Conservation (phyloP, 139 green algal genomes). For the Tetraselmis striata region DNA sequence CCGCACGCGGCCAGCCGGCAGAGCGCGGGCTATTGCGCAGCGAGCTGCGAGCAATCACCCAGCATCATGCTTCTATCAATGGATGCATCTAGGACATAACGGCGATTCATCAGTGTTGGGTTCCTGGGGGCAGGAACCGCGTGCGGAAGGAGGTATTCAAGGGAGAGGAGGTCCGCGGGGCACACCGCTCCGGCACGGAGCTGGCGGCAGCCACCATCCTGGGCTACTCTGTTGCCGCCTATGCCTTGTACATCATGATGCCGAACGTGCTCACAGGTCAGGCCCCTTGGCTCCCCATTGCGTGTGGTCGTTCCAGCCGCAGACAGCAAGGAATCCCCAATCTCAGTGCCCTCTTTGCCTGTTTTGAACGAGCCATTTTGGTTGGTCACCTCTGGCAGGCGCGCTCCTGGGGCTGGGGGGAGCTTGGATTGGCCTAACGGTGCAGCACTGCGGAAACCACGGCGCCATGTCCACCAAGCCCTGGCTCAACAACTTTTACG, state of each 20-base stretch:
- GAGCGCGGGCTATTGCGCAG: no score
- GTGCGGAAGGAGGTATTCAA: constrained; percentile 76
- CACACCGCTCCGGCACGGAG: constrained; percentile 65
- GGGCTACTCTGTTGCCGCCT: constrained; percentile 42
- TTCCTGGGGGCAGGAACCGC: constrained; percentile 50
- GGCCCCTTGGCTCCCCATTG: background rate
- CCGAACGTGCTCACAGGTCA: constrained; percentile 47
- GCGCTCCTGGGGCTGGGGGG: constrained; percentile 55
- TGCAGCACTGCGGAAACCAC: constrained; percentile 85
- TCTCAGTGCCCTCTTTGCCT: no score
- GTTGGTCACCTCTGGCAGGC: no score
- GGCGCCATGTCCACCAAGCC: constrained; percentile 78
- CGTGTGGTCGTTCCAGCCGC: no score
- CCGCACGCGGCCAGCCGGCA: no score
- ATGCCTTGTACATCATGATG: constrained; percentile 44
- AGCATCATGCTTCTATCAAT: no score
- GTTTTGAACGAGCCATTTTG: no score
- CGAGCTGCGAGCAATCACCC: no score
- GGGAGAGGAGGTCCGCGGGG: constrained; percentile 54
- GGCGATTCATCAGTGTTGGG: no score
- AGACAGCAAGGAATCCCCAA: no score
- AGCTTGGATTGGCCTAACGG: constrained; percentile 36
- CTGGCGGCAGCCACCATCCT: constrained; percentile 51
- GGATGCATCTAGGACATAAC: no score
- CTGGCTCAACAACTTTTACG: constrained; percentile 61